Conservation (phyloP, 257 asterid species). For the Penstemon newberryi region DNA sequence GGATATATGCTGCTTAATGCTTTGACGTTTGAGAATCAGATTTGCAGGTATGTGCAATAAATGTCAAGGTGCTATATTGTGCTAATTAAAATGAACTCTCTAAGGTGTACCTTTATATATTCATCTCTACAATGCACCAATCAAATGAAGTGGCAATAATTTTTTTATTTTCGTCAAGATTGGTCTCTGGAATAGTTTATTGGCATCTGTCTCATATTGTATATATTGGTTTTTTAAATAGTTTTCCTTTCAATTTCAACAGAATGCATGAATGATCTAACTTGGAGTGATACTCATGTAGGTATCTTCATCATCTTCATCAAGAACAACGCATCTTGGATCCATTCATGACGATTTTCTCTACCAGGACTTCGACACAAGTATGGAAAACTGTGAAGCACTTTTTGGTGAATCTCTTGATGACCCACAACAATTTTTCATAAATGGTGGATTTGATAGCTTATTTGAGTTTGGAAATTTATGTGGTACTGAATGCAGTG, state of each 20-base stretch:
- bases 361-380: slow-evolving; percentile 38
- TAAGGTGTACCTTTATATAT: not conserved
- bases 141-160: not conserved
- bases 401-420: slow-evolving; percentile 41
- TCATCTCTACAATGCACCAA: not conserved
- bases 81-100: slow-evolving; percentile 14
- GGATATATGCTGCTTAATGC: slow-evolving; percentile 2
- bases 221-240: not conserved
- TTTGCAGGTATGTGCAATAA: not conserved
- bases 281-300: slow-evolving; percentile 27
- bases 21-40: not conserved
- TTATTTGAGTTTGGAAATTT: slow-evolving; percentile 38
- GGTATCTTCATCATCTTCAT: slow-evolving; percentile 34
- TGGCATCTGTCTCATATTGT: slow-evolving; percentile 15
- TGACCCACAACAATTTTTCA: slow-evolving; percentile 37
- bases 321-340: slow-evolving; percentile 28
- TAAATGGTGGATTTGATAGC: slow-evolving; percentile 40
- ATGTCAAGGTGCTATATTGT: slow-evolving; percentile 8
- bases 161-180: slow-evolving; percentile 9
- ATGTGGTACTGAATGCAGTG: slow-evolving; percentile 31
- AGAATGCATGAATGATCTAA: slow-evolving; percentile 6
- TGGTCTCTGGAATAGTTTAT: slow-evolving; percentile 19
- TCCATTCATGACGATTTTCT: slow-evolving; percentile 28
- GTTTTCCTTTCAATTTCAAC: not conserved
- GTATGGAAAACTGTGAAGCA: slow-evolving; percentile 41